A percentile compares a stretch with the other conserved stretches of the same genome.
Conservation (phyloP, 2,329 filamentous ascomycete genomes). For the Epicoccum sorghinum region DNA sequence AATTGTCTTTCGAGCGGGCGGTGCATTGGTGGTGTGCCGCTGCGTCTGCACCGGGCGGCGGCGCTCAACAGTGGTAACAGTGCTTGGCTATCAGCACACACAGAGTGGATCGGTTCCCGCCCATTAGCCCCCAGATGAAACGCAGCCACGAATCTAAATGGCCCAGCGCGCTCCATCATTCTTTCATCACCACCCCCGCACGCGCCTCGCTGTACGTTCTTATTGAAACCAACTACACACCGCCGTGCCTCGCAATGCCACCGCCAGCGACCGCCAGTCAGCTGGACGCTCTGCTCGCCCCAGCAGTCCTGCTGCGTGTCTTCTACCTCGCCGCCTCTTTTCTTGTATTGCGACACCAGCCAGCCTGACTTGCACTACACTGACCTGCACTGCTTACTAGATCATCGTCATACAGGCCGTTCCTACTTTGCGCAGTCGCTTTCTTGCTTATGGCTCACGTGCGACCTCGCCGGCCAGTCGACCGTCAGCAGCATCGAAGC, state of each 20-base stretch:
- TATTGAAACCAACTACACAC: not conserved
- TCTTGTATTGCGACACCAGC: conserved; percentile 46
- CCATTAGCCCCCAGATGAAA: conserved; percentile 11
- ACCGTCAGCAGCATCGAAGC: conserved; percentile 4
- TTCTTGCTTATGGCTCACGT: conserved; percentile 66
- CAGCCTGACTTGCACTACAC: conserved; percentile 25
- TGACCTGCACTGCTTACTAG: conserved; percentile 46
- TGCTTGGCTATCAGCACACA: not conserved
- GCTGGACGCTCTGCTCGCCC: conserved; percentile 19
- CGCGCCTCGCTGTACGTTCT: conserved; percentile 6
- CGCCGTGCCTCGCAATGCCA: not conserved
- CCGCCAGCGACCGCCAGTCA: conserved; percentile 5
- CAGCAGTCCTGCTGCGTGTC: conserved; percentile 38
- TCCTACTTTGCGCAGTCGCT: conserved; percentile 59
- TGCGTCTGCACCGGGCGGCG: not conserved
- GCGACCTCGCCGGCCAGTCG: conserved; percentile 33
- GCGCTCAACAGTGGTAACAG: not conserved
- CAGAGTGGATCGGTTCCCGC: conserved; percentile 3
- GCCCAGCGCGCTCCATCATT: conserved; percentile 17
- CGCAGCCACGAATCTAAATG: conserved; percentile 2
- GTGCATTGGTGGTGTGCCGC: not conserved
- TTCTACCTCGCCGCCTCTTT: conserved; percentile 48
- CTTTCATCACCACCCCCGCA: conserved; percentile 21
- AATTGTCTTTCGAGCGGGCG: not conserved
- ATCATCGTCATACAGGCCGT: conserved; percentile 59